These are phyloP conservation scores for Sporothrix euskadiensis DNA, from an alignment of 2,329 filamentous ascomycete species.

Conservation along the genomic window DNA sequence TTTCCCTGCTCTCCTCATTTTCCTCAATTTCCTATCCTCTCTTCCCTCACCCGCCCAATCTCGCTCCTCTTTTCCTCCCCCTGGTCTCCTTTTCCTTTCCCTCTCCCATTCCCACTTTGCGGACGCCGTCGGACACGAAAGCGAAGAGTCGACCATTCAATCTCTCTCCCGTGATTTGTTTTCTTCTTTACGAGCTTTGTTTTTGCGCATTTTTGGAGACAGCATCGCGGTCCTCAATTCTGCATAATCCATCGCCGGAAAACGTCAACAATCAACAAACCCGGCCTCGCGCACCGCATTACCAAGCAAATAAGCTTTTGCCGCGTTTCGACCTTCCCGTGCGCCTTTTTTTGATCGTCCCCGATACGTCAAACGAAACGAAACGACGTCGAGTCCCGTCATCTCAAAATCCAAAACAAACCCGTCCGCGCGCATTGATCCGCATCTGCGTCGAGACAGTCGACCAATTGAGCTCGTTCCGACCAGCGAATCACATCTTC, in stretches of 20 bases:
- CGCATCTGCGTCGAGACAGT: not conserved
- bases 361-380: not conserved
- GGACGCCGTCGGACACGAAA: conserved; percentile 21
- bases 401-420: not conserved
- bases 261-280: not conserved
- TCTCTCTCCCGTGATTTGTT: conserved; percentile 10
- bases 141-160: conserved; percentile 6
- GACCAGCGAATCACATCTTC: not conserved
- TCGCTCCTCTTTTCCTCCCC: not conserved
- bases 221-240: not conserved
- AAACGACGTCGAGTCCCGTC: conserved; percentile 2
- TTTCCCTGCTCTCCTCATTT: conserved; percentile 25
- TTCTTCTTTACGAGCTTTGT: not conserved
- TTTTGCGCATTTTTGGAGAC: conserved; percentile 11
- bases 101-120: conserved; percentile 7
- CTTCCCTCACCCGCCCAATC: conserved; percentile 6
- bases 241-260: not conserved
- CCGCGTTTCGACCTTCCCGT: conserved; percentile 1
- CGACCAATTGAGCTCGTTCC: conserved; percentile 18
- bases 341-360: not conserved
- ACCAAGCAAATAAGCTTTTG: not conserved
- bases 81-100: not conserved
- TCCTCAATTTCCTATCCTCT: not conserved
- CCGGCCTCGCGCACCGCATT: not conserved
- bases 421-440: not conserved